Conservation (phyloP, 225 moss, liverwort and hornwort genomes). For the Straminergon stramineum region DNA sequence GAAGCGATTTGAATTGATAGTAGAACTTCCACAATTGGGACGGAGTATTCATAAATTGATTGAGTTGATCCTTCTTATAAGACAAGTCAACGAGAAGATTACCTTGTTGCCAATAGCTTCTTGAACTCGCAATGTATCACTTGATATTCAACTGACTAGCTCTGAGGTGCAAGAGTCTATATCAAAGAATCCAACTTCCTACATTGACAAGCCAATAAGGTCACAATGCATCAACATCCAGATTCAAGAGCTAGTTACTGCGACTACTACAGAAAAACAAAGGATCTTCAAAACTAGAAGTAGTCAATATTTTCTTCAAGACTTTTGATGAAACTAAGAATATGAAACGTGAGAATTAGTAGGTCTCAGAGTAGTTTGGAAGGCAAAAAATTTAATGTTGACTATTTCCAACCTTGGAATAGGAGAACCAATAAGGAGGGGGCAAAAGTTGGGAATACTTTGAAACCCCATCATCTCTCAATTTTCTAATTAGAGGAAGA, state of each 20-base stretch:
- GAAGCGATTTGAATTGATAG: background rate
- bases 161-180: conserved; percentile 74
- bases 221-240: conserved; percentile 2
- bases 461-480: background rate
- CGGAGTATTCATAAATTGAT: background rate
- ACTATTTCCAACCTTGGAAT: background rate
- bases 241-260: background rate
- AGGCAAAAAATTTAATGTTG: background rate
- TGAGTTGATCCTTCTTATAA: background rate
- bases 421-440: background rate
- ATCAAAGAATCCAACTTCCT: conserved; percentile 63
- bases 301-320: background rate
- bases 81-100: background rate
- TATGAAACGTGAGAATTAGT: background rate
- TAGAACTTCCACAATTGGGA: background rate
- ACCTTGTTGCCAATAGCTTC: conserved; percentile 96
- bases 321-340: background rate
- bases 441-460: background rate
- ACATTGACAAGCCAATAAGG: background rate
- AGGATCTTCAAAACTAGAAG: background rate
- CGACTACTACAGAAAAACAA: background rate
- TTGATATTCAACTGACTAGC: conserved; percentile 80
- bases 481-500: background rate
- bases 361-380: background rate
- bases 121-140: conserved; percentile 80